Conservation (phyloP, 495 filamentous ascomycete species). For the Neurospora sp. region DNA sequence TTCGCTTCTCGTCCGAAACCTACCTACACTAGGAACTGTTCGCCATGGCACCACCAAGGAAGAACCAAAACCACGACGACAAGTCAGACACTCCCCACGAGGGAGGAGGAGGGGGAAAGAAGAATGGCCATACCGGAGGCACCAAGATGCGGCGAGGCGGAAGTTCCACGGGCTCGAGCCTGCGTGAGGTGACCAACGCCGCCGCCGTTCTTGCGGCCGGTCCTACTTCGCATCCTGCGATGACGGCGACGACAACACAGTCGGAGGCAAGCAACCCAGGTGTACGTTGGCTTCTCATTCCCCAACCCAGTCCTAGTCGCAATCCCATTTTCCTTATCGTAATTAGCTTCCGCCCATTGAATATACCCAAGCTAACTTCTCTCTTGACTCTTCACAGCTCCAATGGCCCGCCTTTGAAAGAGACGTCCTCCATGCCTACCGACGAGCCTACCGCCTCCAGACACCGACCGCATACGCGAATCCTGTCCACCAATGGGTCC, state of each 20-base stretch:
- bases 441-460: slow-evolving; percentile 62
- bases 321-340: not conserved
- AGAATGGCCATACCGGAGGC: slow-evolving; percentile 26
- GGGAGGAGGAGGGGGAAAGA: slow-evolving; percentile 15
- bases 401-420: slow-evolving; percentile 65
- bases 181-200: slow-evolving; percentile 30
- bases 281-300: slow-evolving; percentile 10
- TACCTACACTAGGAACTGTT: not conserved
- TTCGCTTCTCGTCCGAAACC: not conserved
- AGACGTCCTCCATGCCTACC: slow-evolving; percentile 68
- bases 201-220: slow-evolving; percentile 14
- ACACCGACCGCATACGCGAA: slow-evolving; percentile 61
- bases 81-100: slow-evolving; percentile 33
- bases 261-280: slow-evolving; percentile 17
- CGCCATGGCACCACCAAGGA: slow-evolving; percentile 29
- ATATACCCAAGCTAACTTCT: slow-evolving; percentile 11
- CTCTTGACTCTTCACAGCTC: slow-evolving; percentile 39
- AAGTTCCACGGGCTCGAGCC: slow-evolving; percentile 34
- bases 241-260: slow-evolving; percentile 9
- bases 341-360: not conserved
- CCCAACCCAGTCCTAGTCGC: not conserved
- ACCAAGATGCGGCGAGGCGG: slow-evolving; percentile 37
- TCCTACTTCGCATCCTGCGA: slow-evolving; percentile 8
- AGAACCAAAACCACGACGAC: slow-evolving; percentile 29
- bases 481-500: slow-evolving; percentile 59